Evolutionary conservation across 2,329 filamentous ascomycete species (phyloP).

Genomic region (Myriosclerotinia scirpicola): DNA sequence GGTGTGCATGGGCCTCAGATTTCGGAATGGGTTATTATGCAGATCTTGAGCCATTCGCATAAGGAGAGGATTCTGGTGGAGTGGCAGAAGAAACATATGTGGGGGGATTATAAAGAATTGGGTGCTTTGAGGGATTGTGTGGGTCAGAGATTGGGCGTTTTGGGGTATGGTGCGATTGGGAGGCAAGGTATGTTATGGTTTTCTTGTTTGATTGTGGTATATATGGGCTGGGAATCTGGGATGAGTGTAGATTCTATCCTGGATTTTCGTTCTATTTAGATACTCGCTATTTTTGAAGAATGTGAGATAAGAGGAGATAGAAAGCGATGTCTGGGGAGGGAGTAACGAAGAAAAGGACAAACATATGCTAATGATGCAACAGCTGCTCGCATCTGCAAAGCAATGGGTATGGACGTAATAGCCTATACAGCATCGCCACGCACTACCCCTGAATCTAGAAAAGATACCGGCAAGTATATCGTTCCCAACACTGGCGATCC

Average conservation of each 20-base stretch:
- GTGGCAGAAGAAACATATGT: conserved; percentile 56
- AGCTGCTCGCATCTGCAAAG: conserved; percentile 51
- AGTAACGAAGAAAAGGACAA: too few relatives aligned
- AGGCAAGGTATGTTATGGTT: conserved; percentile 42
- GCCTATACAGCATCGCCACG: conserved; percentile 64
- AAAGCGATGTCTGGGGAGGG: not conserved
- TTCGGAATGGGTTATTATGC: conserved; percentile 65
- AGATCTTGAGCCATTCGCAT: conserved; percentile 57
- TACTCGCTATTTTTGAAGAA: not conserved
- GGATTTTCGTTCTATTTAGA: not conserved
- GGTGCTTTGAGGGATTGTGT: conserved; percentile 52
- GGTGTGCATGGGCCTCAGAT: conserved; percentile 55
- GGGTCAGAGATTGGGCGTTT: conserved; percentile 55
- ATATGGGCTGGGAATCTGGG: too few relatives aligned
- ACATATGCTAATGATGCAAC: conserved; percentile 17
- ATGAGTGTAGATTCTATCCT: not conserved
- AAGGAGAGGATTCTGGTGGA: conserved; percentile 55
- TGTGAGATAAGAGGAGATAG: not conserved
- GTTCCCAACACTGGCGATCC: conserved; percentile 57
- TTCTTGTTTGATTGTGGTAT: not conserved
- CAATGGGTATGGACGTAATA: conserved; percentile 62
- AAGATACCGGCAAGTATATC: conserved; percentile 57
- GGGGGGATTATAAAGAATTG: conserved; percentile 45
- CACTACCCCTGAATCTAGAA: conserved; percentile 55
- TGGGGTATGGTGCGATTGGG: conserved; percentile 45